These are phyloP conservation scores for Kalmusia sp. DNA, from an alignment of 2,329 filamentous ascomycete genomes.

Conservation along the genomic window DNA sequence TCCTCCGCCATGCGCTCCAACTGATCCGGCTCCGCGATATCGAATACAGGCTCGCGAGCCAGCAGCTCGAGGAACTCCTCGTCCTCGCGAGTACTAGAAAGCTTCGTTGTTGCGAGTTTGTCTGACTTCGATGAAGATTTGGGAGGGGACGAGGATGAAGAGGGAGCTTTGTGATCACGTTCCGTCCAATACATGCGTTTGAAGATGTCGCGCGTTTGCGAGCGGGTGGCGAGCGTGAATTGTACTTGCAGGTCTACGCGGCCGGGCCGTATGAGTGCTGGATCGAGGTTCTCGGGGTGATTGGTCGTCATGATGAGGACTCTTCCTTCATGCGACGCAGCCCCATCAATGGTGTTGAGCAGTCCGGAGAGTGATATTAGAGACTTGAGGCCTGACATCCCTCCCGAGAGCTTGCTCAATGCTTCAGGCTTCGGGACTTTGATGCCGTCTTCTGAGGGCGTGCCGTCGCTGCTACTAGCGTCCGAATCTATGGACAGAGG, in stretches of 20 bases:
- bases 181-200: constrained; percentile 46
- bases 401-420: constrained; percentile 16
- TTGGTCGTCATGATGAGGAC: constrained; percentile 87
- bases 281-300: constrained; percentile 74
- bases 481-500: constrained; percentile 5
- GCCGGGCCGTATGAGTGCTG: constrained; percentile 76
- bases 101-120: not conserved
- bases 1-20: constrained; percentile 51
- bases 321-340: constrained; percentile 78
- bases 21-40: constrained; percentile 27
- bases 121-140: not conserved
- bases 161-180: constrained; percentile 1
- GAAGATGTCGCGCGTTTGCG: constrained; percentile 53
- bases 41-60: constrained; percentile 11
- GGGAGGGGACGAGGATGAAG: not conserved
- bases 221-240: constrained; percentile 58
- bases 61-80: constrained; percentile 20
- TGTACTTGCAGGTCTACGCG: constrained; percentile 72
- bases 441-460: constrained; percentile 18
- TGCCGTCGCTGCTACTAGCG: constrained; percentile 6
- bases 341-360: constrained; percentile 84
- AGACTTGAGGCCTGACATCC: constrained; percentile 28
- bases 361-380: constrained; percentile 80
- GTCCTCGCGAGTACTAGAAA: constrained; percentile 10
- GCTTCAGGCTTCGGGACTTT: constrained; percentile 22